phyloP scores from a whole-genome alignment of 2,329 filamentous ascomycete species.

The Rhynchosporium agropyri region DNA sequence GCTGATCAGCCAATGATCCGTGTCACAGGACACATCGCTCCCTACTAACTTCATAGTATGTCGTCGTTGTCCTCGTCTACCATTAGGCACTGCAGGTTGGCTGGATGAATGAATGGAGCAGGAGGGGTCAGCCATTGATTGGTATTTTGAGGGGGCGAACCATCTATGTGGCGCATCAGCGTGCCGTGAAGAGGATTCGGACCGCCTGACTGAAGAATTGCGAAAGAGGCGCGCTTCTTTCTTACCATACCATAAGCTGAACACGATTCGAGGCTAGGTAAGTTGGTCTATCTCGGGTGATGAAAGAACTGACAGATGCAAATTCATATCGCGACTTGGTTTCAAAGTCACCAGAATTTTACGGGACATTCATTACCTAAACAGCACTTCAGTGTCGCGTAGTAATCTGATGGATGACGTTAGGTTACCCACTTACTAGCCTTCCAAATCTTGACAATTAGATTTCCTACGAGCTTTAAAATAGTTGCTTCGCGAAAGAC shows the following conservation, averaged over 20 bases:
- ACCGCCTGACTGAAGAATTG: background rate
- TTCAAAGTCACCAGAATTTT: too few species aligned
- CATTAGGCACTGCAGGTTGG: slow-evolving; percentile 26
- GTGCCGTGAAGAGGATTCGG: background rate
- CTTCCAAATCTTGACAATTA: too few species aligned
- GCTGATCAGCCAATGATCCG: slow-evolving; percentile 31
- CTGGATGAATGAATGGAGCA: slow-evolving; percentile 20
- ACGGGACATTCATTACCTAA: too few species aligned
- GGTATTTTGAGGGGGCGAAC: background rate
- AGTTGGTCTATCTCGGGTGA: background rate
- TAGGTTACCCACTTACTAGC: too few species aligned
- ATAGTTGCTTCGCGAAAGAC: too few species aligned
- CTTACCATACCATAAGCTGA: slow-evolving; percentile 14
- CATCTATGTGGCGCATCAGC: background rate
- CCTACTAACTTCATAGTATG: too few species aligned
- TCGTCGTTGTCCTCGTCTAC: background rate
- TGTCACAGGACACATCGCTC: slow-evolving; percentile 31
- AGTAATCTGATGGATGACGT: too few species aligned
- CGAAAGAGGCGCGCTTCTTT: background rate
- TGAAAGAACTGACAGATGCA: background rate
- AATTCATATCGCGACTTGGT: too few species aligned
- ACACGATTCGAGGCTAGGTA: background rate
- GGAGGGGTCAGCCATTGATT: background rate
- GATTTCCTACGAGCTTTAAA: too few species aligned
- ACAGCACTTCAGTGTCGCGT: too few species aligned